Evolutionary conservation across 208 protist species (phyloP).

Genomic region (Crithidia brevicula): DNA sequence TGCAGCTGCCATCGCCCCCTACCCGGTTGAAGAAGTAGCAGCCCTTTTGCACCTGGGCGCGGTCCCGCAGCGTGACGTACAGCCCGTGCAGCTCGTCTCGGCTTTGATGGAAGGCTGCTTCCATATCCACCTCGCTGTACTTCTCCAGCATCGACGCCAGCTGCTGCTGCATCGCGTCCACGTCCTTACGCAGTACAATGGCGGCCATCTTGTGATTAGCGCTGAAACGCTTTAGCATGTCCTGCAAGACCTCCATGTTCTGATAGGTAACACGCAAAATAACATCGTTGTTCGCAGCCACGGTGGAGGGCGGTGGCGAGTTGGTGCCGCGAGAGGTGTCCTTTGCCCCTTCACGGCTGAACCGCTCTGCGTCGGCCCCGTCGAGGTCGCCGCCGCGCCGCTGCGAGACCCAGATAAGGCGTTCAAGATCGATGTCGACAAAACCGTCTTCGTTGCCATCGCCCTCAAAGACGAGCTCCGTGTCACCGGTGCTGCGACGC

Average conservation of each 20-base stretch:
- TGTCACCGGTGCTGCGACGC: slow-evolving; percentile 46
- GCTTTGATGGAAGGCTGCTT: slow-evolving; percentile 59
- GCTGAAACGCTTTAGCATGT: slow-evolving; percentile 72
- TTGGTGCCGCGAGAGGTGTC: not conserved
- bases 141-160: slow-evolving; percentile 76
- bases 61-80: slow-evolving; percentile 58
- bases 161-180: slow-evolving; percentile 75
- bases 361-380: not conserved
- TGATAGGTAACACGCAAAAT: slow-evolving; percentile 62
- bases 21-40: slow-evolving; percentile 89
- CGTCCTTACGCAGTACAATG: slow-evolving; percentile 84
- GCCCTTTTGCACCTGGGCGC: slow-evolving; percentile 60
- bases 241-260: slow-evolving; percentile 68
- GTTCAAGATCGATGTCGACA: slow-evolving; percentile 72
- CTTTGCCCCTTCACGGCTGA: slow-evolving; percentile 8
- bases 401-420: slow-evolving; percentile 47
- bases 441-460: slow-evolving; percentile 51
- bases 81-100: slow-evolving; percentile 61
- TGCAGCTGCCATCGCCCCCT: slow-evolving; percentile 62
- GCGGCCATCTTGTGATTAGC: slow-evolving; percentile 79
- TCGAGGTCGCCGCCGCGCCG: slow-evolving; percentile 1
- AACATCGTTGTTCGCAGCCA: slow-evolving; percentile 54
- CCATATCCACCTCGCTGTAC: slow-evolving; percentile 74
- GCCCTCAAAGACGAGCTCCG: slow-evolving; percentile 68
- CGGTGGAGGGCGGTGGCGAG: slow-evolving; percentile 13